These are phyloP conservation scores for Venturia aucupariae DNA, from an alignment of 2,329 filamentous ascomycete genomes.

Conservation along the genomic window DNA sequence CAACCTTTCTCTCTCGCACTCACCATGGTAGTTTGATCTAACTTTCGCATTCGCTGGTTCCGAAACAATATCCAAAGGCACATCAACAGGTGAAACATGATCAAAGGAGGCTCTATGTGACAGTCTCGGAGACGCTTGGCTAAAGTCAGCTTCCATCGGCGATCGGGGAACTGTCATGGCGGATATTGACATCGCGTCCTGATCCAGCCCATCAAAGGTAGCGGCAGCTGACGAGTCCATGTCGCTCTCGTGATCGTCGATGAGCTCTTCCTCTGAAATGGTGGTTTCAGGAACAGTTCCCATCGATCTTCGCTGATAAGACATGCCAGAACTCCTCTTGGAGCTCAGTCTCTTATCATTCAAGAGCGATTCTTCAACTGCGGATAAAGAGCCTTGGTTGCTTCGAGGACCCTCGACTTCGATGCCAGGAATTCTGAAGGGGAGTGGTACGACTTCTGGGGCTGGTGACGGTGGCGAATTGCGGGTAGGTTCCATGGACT, in stretches of 20 bases:
- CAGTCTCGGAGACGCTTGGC: not conserved
- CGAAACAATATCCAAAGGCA: not conserved
- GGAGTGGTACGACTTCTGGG: slow-evolving; percentile 54
- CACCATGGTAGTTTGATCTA: not conserved
- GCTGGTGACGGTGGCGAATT: slow-evolving; percentile 25
- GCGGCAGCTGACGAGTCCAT: slow-evolving; percentile 40
- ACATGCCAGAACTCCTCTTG: slow-evolving; percentile 18
- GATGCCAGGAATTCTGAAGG: slow-evolving; percentile 49
- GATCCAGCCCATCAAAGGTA: slow-evolving; percentile 52
- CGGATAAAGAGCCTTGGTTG: slow-evolving; percentile 49
- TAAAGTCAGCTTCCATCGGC: slow-evolving; percentile 21
- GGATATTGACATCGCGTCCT: slow-evolving; percentile 32
- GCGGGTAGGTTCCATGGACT: not conserved
- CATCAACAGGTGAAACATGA: not conserved
- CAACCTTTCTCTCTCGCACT: too few species aligned
- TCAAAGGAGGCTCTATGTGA: slow-evolving; percentile 11
- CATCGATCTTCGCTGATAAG: not conserved
- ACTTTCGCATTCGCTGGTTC: not conserved
- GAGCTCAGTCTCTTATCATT: slow-evolving; percentile 22
- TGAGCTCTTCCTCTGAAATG: slow-evolving; percentile 31
- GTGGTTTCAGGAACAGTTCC: not conserved
- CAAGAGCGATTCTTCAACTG: slow-evolving; percentile 25
- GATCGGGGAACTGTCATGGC: slow-evolving; percentile 20
- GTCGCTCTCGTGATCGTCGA: slow-evolving; percentile 29
- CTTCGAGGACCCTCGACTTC: slow-evolving; percentile 40